These are phyloP conservation scores for Ogataea hybrid DNA, from an alignment of 1,139 yeast genomes.

Conservation along the genomic window DNA sequence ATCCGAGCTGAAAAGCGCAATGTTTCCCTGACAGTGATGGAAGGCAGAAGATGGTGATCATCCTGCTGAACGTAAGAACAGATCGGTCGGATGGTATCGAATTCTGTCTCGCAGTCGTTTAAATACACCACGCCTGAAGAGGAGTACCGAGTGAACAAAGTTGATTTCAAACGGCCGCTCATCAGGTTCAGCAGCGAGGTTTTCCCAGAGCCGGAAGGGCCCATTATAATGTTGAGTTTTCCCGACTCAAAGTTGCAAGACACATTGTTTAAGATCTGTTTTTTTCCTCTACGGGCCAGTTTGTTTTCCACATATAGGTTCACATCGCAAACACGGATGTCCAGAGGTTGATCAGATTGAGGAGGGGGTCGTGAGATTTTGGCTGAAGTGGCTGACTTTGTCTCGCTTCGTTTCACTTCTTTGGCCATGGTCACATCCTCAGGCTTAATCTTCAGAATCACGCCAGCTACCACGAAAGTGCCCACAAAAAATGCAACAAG, in stretches of 20 bases:
- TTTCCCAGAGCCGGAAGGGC: conserved; percentile 88
- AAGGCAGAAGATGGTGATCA: conserved; percentile 67
- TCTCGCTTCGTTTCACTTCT: conserved; percentile 27
- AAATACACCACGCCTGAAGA: conserved; percentile 42
- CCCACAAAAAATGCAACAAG: conserved; percentile 60
- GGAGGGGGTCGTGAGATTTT: background rate
- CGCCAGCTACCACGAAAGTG: conserved; percentile 47
- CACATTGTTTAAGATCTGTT: conserved; percentile 47
- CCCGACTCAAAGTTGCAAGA: conserved; percentile 60
- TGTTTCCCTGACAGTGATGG: conserved; percentile 77
- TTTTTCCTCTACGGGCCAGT: conserved; percentile 21
- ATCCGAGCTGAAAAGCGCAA: conserved; percentile 68
- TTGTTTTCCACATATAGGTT: conserved; percentile 23
- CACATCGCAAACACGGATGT: conserved; percentile 21
- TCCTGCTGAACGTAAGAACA: conserved; percentile 81
- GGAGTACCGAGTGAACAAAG: conserved; percentile 35
- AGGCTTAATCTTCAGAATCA: conserved; percentile 44
- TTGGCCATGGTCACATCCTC: conserved; percentile 56
- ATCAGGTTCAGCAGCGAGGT: conserved; percentile 68
- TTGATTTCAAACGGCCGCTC: conserved; percentile 58
- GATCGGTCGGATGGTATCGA: conserved; percentile 42
- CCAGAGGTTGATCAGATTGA: conserved; percentile 6
- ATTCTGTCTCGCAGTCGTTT: conserved; percentile 33
- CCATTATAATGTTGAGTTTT: conserved; percentile 79
- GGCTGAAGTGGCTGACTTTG: background rate